Conservation (phyloP, 345 rosid species). For the Sapria himalayana region DNA sequence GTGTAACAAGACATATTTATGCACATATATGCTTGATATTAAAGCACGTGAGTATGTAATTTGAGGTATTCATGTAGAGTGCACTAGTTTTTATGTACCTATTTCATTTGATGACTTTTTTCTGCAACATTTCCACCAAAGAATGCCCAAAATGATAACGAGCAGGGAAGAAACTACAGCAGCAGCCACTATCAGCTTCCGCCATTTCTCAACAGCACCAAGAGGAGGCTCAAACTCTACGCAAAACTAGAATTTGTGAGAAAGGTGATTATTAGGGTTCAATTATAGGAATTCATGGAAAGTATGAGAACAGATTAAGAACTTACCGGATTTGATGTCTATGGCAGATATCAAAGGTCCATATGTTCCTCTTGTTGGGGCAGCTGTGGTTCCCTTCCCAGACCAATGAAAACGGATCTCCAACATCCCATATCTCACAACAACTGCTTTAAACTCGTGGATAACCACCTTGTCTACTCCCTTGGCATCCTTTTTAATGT, state of each 20-base stretch:
- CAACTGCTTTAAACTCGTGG: conserved; percentile 6
- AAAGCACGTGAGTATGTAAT: too few species aligned
- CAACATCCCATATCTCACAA: conserved; percentile 14
- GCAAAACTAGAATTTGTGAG: conserved; percentile 1
- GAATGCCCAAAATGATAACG: conserved; percentile 10
- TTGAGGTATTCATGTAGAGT: too few species aligned
- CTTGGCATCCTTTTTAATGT: conserved; percentile 28
- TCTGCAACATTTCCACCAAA: conserved; percentile 30
- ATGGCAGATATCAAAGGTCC: conserved; percentile 56
- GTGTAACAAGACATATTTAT: too few species aligned
- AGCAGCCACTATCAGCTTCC: conserved; percentile 16
- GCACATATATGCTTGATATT: too few species aligned
- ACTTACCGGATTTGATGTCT: conserved; percentile 31
- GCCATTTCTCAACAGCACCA: conserved; percentile 10
- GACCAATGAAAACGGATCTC: conserved; percentile 49
- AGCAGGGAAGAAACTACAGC: conserved; percentile 11
- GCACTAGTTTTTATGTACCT: too few species aligned
- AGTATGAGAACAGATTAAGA: background rate
- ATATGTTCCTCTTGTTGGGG: conserved; percentile 23
- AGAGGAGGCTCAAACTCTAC: conserved; percentile 46
- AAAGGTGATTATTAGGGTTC: background rate
- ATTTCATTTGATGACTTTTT: too few species aligned
- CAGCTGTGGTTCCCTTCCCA: conserved; percentile 34
- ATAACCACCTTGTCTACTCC: conserved; percentile 21
- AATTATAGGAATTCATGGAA: background rate